These are phyloP conservation scores for Backusella macrospora DNA, from an alignment of 192 early-diverging fungal genomes.

Conservation along the genomic window DNA sequence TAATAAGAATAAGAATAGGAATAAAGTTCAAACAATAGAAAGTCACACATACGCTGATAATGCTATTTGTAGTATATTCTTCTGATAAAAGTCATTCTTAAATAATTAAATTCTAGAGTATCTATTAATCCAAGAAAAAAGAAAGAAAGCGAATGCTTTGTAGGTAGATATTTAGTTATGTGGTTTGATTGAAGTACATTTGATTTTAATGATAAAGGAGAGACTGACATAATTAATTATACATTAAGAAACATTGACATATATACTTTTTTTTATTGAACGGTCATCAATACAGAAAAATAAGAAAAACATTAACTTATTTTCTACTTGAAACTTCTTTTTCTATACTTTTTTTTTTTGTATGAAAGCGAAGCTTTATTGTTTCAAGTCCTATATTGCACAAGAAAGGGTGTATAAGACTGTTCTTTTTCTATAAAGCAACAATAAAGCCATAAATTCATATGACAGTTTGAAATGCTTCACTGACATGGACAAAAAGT, in stretches of 20 bases:
- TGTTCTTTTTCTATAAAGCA: slow-evolving; percentile 5
- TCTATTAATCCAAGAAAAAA: no score
- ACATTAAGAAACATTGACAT: background rate
- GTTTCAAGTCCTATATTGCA: no score
- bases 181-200: background rate
- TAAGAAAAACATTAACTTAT: background rate
- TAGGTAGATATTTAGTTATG: background rate
- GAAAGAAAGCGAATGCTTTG: background rate
- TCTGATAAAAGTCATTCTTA: background rate
- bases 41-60: background rate
- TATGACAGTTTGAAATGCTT: background rate
- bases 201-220: background rate
- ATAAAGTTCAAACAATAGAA: slow-evolving; percentile 4
- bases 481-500: background rate
- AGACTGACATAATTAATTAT: background rate
- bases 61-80: background rate
- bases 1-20: background rate
- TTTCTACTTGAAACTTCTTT: slow-evolving; percentile 12
- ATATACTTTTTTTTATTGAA: background rate
- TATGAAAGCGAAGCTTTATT: no score
- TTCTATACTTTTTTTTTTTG: no score
- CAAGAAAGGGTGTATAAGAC: no score
- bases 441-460: slow-evolving; percentile 13
- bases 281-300: background rate
- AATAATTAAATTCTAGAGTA: background rate